Conservation (phyloP, 495 filamentous ascomycete genomes). For the Penicillium bialowiezense region DNA sequence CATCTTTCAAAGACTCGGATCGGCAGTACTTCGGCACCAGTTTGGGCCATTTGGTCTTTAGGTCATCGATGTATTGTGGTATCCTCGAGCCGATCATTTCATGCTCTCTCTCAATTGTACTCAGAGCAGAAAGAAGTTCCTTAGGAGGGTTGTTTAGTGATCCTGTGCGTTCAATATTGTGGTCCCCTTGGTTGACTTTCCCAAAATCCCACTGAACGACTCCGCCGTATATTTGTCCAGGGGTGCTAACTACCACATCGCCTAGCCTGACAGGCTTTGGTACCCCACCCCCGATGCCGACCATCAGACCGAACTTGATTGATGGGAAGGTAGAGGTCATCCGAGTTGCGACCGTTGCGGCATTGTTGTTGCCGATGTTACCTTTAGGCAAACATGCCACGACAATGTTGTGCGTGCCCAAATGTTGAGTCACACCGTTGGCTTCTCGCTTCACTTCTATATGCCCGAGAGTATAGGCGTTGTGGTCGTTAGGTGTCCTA, state of each 20-base stretch:
- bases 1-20: no score
- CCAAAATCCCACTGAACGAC: conserved; percentile 26
- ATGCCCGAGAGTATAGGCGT: conserved; percentile 33
- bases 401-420: conserved; percentile 34
- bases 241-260: conserved; percentile 21
- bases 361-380: conserved; percentile 24
- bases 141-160: conserved; percentile 9
- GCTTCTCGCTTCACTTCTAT: no score
- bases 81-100: neutral
- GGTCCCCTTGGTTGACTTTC: conserved; percentile 5
- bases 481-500: conserved; percentile 19
- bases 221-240: neutral
- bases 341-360: conserved; percentile 25
- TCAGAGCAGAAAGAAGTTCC: neutral
- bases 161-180: conserved; percentile 22
- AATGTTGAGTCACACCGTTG: no score
- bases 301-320: conserved; percentile 41
- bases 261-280: conserved; percentile 19
- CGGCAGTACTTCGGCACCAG: no score
- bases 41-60: neutral
- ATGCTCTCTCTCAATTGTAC: conserved; percentile 1
- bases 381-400: conserved; percentile 32
- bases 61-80: neutral
- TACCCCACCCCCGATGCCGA: conserved; percentile 45
- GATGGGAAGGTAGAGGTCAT: conserved; percentile 33